phyloP scores from a whole-genome alignment of 805 yeast genomes.

The Cyberlindnera maclurae region DNA sequence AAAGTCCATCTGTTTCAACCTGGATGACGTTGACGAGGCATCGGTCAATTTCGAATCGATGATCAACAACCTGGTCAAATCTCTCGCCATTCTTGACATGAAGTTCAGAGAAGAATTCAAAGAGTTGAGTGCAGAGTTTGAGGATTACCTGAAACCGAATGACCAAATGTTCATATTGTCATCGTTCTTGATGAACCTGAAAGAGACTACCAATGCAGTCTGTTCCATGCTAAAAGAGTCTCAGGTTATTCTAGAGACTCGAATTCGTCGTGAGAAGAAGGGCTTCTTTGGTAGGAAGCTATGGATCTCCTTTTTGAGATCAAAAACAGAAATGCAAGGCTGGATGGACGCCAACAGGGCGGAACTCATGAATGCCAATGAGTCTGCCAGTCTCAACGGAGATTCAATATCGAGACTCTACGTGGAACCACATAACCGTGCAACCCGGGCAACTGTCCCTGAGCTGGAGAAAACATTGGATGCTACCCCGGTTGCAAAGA shows the following conservation, averaged over 20 bases:
- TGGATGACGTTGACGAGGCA: slow-evolving; percentile 16
- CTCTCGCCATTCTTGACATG: slow-evolving; percentile 29
- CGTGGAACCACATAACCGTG: slow-evolving; percentile 1
- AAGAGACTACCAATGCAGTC: slow-evolving; percentile 30
- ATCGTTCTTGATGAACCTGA: slow-evolving; percentile 41
- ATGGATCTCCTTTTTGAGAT: slow-evolving; percentile 37
- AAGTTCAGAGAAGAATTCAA: slow-evolving; percentile 29
- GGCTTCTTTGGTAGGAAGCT: slow-evolving; percentile 32
- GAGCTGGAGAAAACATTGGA: neutral
- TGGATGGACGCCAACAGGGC: slow-evolving; percentile 28
- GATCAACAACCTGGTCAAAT: slow-evolving; percentile 22
- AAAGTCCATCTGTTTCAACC: slow-evolving; percentile 1
- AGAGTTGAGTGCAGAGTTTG: slow-evolving; percentile 15
- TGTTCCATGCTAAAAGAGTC: slow-evolving; percentile 27
- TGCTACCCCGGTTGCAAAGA: neutral
- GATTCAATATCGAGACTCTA: slow-evolving; percentile 8
- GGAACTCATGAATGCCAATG: slow-evolving; percentile 21
- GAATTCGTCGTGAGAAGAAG: slow-evolving; percentile 27
- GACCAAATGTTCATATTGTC: slow-evolving; percentile 45
- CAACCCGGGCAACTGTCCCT: neutral
- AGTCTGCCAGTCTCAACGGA: slow-evolving; percentile 31
- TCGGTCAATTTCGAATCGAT: slow-evolving; percentile 21
- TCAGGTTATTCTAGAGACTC: slow-evolving; percentile 23
- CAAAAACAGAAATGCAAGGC: slow-evolving; percentile 26
- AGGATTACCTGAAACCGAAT: slow-evolving; percentile 31